Evolutionary conservation across 78 protist genomes (phyloP).

Genomic region (Blattamonas nauphoetae): DNA sequence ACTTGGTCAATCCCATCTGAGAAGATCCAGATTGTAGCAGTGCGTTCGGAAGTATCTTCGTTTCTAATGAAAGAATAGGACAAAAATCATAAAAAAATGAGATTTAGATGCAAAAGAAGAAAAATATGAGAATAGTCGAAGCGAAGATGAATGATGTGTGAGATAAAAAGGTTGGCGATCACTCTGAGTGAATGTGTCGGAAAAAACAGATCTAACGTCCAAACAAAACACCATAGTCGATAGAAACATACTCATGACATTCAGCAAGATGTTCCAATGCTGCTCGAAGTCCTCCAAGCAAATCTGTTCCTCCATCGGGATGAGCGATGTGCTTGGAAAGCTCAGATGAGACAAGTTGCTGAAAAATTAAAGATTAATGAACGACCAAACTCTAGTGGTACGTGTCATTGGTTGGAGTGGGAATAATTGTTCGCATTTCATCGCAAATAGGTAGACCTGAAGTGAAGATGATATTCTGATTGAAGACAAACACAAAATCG

Average conservation of each 20-base stretch:
- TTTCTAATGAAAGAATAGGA: no score
- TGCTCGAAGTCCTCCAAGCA: neutral
- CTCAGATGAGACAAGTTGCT: neutral
- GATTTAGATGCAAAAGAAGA: no score
- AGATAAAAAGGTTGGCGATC: no score
- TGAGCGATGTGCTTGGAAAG: neutral
- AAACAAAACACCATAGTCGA: no score
- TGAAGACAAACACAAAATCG: neutral
- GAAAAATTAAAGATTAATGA: neutral
- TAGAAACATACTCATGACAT: no score
- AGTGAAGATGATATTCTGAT: neutral
- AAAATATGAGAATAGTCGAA: no score
- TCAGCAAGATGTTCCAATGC: neutral
- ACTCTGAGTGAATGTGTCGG: no score
- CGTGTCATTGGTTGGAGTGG: neutral
- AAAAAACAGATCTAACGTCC: no score
- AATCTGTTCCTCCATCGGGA: neutral
- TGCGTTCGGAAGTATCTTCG: neutral
- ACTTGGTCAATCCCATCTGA: neutral
- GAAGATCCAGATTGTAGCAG: slow-evolving; percentile 2
- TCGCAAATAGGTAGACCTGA: neutral
- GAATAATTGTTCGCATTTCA: neutral
- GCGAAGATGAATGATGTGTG: no score
- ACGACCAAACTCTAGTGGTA: neutral
- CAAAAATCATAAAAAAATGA: no score